Conservation (phyloP, 2,329 filamentous ascomycete species). For the Epichloe aotearoae region DNA sequence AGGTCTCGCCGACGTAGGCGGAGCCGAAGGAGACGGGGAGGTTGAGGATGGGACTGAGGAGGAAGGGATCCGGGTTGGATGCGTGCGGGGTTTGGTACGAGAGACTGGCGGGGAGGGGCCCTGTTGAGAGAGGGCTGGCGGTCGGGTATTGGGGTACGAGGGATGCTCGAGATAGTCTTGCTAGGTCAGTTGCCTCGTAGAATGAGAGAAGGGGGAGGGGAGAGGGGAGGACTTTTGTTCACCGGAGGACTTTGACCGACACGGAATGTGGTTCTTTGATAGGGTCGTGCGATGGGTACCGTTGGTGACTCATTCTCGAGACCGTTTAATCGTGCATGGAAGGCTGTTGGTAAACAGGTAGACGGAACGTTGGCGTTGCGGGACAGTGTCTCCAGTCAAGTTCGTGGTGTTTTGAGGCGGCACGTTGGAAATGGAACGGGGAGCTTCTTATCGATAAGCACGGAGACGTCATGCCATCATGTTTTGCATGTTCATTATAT, state of each 20-base stretch:
- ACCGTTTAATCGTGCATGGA: not conserved
- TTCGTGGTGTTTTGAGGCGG: not conserved
- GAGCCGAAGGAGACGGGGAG: conserved; percentile 86
- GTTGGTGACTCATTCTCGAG: conserved; percentile 40
- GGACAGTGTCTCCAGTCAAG: not conserved
- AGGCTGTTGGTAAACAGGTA: not conserved
- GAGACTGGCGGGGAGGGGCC: conserved; percentile 50
- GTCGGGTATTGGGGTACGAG: conserved; percentile 59
- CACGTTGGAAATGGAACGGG: not conserved
- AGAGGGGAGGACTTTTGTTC: conserved; percentile 6
- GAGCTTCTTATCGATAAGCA: conserved; percentile 6
- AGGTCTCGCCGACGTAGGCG: conserved; percentile 90
- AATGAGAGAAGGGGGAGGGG: not conserved
- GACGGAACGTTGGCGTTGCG: not conserved
- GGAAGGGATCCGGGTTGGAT: conserved; percentile 41
- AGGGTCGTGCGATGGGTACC: conserved; percentile 42
- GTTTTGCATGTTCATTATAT: not conserved
- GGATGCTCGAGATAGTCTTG: conserved; percentile 68
- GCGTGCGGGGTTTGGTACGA: conserved; percentile 43
- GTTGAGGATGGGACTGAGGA: conserved; percentile 56
- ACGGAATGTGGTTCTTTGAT: conserved; percentile 66
- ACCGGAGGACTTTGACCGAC: conserved; percentile 65
- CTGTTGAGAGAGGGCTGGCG: conserved; percentile 32
- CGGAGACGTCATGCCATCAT: not conserved
- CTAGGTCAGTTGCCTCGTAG: not conserved